Percentiles rank a stretch among this genome's conserved stretches.
These are phyloP conservation scores for Paraphoma chrysanthemicola DNA, from an alignment of 2,329 filamentous ascomycete genomes.

Conservation along the genomic window DNA sequence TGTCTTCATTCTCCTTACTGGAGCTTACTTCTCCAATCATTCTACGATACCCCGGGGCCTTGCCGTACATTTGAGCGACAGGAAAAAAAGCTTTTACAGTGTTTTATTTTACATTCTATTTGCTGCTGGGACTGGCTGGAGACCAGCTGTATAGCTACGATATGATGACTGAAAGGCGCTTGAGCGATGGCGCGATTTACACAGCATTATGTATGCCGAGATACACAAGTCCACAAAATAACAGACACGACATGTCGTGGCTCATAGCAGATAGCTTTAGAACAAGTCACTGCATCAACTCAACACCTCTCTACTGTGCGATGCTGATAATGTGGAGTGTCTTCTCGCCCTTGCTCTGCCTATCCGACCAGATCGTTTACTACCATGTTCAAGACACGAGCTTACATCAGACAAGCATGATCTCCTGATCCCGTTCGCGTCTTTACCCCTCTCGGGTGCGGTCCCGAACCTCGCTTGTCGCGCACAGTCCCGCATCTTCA, in stretches of 20 bases:
- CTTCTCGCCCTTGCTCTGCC: not conserved
- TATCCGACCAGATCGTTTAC: not conserved
- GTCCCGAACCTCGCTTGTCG: not conserved
- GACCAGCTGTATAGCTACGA: not conserved
- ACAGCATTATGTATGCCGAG: not conserved
- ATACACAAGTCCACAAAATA: not conserved
- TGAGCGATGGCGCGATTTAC: not conserved
- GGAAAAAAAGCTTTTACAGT: slow-evolving; percentile 9
- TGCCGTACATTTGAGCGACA: slow-evolving; percentile 5
- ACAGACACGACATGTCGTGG: no score
- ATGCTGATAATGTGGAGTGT: not conserved
- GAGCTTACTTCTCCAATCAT: slow-evolving; percentile 2
- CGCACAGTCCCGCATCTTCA: not conserved
- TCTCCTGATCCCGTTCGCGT: not conserved
- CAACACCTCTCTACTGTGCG: no score
- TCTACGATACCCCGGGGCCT: slow-evolving; percentile 21
- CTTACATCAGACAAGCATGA: not conserved
- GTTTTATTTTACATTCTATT: not conserved
- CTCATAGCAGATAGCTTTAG: no score
- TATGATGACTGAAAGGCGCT: not conserved
- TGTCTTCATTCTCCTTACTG: not conserved
- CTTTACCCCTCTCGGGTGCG: not conserved
- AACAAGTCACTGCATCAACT: no score
- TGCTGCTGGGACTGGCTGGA: not conserved
- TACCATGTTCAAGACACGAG: not conserved